These are phyloP conservation scores for Syncephalastrum contaminatum DNA, from an alignment of 371 early-diverging fungal genomes.

Conservation along the genomic window DNA sequence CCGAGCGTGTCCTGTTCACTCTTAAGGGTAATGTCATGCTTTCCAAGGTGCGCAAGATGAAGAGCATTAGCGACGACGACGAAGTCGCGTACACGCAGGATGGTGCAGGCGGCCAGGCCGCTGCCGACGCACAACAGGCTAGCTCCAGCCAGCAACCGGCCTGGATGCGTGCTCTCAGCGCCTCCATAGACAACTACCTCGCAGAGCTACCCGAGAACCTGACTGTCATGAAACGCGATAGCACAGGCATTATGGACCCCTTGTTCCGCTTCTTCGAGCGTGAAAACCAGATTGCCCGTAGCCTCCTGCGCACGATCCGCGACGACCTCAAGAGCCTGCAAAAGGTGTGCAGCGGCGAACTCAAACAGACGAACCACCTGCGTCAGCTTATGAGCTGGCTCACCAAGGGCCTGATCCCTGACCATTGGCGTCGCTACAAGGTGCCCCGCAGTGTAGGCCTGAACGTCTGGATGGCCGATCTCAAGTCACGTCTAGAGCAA, in stretches of 20 bases:
- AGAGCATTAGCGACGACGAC: constrained; percentile 82
- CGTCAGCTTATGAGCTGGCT: constrained; percentile 69
- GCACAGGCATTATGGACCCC: constrained; percentile 59
- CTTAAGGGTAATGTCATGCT: constrained; percentile 74
- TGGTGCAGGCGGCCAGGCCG: constrained; percentile 15
- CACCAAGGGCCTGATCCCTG: constrained; percentile 75
- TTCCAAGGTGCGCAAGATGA: constrained; percentile 83
- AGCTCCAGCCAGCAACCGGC: constrained; percentile 56
- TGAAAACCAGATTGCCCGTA: constrained; percentile 67
- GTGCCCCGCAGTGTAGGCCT: constrained; percentile 62
- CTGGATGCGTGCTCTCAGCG: constrained; percentile 73
- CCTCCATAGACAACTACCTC: constrained; percentile 62
- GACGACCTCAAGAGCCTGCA: constrained; percentile 66
- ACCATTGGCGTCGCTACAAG: constrained; percentile 78
- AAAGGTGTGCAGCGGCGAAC: constrained; percentile 70
- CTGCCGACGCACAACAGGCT: constrained; percentile 55
- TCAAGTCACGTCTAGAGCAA: constrained; percentile 70
- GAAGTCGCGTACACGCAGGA: constrained; percentile 56
- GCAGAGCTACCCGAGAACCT: constrained; percentile 59
- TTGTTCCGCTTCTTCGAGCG: constrained; percentile 84
- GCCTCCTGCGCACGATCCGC: constrained; percentile 63
- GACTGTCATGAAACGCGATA: constrained; percentile 38
- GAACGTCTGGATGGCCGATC: constrained; percentile 75
- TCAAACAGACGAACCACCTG: constrained; percentile 86
- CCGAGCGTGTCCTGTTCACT: constrained; percentile 88